These are phyloP conservation scores for Neurospora sp. DNA, from an alignment of 495 filamentous ascomycete genomes.

Conservation along the genomic window DNA sequence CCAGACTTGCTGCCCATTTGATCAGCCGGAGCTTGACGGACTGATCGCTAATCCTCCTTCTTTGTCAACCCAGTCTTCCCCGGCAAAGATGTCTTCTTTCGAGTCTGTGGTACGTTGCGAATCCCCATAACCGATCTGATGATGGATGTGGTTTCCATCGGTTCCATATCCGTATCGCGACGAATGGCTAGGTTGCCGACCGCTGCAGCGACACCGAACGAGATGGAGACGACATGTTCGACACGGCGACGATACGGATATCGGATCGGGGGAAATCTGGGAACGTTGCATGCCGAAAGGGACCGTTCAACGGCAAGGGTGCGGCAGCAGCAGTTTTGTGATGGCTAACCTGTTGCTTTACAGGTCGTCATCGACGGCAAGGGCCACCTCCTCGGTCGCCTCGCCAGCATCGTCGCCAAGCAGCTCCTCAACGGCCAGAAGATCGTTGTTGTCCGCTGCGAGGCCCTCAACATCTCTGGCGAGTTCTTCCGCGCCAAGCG, in stretches of 20 bases:
- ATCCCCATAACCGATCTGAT: neutral
- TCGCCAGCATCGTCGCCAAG: conserved; percentile 98
- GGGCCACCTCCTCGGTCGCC: conserved; percentile 97
- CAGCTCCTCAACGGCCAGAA: conserved; percentile 99
- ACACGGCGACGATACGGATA: neutral
- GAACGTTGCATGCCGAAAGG: neutral
- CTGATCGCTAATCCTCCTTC: conserved; percentile 23
- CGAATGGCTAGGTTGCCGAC: neutral
- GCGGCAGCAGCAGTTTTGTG: neutral
- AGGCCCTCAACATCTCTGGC: conserved; percentile 98
- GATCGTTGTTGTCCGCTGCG: conserved; percentile 97
- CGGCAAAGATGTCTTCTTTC: conserved; percentile 91
- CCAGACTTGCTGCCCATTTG: conserved; percentile 23
- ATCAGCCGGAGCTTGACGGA: conserved; percentile 27
- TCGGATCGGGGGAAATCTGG: neutral
- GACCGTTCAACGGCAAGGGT: neutral
- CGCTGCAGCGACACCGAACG: neutral
- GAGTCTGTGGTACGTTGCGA: conserved; percentile 80
- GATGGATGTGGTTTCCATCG: neutral
- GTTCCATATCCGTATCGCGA: neutral
- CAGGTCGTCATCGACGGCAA: conserved; percentile 99
- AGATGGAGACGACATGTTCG: neutral
- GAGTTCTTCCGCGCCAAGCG: conserved; percentile 99
- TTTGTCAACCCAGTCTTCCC: conserved; percentile 24
- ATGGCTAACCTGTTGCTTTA: conserved; percentile 20